A percentile compares a stretch with the other conserved stretches of the same genome.
Conservation (phyloP, 306 rosid species). For the Quillaja saponaria region DNA sequence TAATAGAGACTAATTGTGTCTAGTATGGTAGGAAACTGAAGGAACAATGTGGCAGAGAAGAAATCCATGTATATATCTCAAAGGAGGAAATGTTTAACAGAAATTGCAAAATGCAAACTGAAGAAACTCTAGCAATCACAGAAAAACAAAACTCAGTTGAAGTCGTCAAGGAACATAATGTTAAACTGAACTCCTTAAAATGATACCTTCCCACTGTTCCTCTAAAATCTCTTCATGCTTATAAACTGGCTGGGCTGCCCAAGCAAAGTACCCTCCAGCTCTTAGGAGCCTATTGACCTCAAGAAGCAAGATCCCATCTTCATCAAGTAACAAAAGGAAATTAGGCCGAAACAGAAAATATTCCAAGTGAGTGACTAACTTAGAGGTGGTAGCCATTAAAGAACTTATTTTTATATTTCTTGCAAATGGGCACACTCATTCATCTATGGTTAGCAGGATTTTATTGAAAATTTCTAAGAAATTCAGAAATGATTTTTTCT, state of each 20-base stretch:
- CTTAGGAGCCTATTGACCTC: conserved; percentile 95
- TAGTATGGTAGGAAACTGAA: conserved; percentile 1
- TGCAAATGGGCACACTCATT: conserved; percentile 1
- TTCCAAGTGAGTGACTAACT: conserved; percentile 21
- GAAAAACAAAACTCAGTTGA: neutral
- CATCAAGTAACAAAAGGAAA: conserved; percentile 33
- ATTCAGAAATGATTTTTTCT: too few relatives aligned
- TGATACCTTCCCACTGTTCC: conserved; percentile 93
- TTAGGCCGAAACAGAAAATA: conserved; percentile 24
- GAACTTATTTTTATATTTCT: neutral
- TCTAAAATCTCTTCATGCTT: conserved; percentile 87
- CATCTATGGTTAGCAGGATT: conserved; percentile 10
- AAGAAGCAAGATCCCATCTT: conserved; percentile 91
- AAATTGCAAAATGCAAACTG: neutral
- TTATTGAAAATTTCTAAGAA: too few relatives aligned
- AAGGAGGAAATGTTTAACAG: neutral
- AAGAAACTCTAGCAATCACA: conserved; percentile 7
- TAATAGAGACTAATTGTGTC: neutral
- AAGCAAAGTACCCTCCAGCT: conserved; percentile 93
- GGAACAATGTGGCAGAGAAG: neutral
- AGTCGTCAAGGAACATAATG: conserved; percentile 22
- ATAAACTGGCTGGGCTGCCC: conserved; percentile 99
- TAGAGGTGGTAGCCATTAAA: neutral
- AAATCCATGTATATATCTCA: neutral
- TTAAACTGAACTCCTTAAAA: conserved; percentile 16